Conservation (phyloP, 2,329 filamentous ascomycete genomes). For the Aspergillus fischeri region DNA sequence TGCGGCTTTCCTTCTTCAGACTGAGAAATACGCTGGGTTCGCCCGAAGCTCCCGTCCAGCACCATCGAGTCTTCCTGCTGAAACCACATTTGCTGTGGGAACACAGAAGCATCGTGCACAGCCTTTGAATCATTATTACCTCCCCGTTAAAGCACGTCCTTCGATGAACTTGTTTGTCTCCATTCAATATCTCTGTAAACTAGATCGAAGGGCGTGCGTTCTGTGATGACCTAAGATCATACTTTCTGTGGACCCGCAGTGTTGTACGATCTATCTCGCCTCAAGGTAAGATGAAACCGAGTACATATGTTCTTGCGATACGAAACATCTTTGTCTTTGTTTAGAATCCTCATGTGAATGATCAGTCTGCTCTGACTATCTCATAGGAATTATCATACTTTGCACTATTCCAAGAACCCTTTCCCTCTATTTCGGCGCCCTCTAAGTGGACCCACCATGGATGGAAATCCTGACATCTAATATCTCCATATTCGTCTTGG, state of each 20-base stretch:
- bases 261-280: not conserved
- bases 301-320: not conserved
- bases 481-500: constrained; percentile 11
- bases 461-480: constrained; percentile 19
- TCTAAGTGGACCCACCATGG: constrained; percentile 23
- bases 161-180: not conserved
- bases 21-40: constrained; percentile 31
- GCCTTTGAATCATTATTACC: not conserved
- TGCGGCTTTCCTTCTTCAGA: constrained; percentile 20
- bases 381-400: constrained; percentile 9
- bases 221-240: not conserved
- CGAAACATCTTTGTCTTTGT: not conserved
- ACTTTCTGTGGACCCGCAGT: not conserved
- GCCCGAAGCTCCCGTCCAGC: constrained; percentile 13
- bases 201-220: not conserved
- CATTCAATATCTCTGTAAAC: too few relatives aligned
- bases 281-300: not conserved
- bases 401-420: constrained; percentile 8
- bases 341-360: not conserved
- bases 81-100: not conserved
- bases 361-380: constrained; percentile 5
- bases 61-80: constrained; percentile 12
- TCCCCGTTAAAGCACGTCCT: not conserved
- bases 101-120: not conserved
- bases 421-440: constrained; percentile 10